Evolutionary conservation across 257 asterid species (phyloP), one percentile per base, ranked within the genome.

Genomic region (Echites panduratus): DNA sequence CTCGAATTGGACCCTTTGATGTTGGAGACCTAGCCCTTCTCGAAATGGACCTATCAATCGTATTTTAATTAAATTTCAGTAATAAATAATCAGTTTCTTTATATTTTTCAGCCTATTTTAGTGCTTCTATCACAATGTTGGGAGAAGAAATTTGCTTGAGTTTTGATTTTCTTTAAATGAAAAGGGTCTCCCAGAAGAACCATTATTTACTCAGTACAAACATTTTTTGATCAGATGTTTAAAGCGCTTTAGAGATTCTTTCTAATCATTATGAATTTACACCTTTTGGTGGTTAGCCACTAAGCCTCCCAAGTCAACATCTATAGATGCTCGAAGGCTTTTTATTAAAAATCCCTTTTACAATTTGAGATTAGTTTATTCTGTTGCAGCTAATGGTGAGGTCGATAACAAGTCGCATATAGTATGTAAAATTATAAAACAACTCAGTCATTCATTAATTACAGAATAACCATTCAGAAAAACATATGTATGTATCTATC

Each of bases 211-310:
- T 24, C 22, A 26, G 35, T 16, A 5, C 12, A 40, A 6, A 9
- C 8, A 35, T 32, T 2, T 43, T 19, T 32, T 17, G 72, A 66
- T 79, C 84, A 77, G 65, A 68, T 79, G 74, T 82, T 75, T 70
- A 65, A 75, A 62, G 64, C 10, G 61, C 59, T 71, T 59, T 32
- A 80, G 67, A 72, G n/a, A 41, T 73, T 81, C 80, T 75, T 81
- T 77, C 74, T 72, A 66, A 70, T 81, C 47, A 74, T 64, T 63
- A 7, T 61, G 9, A 3, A 3, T 61, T 59, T 35, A 53, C 45
- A 35, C 17, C 47, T 44, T 76, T 11, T 20, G 5, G 43, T 59
- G 49, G 52, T 45, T 59, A 49, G 26, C 38, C 38, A 32, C 38
- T 45, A 50, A 49, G 4, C 8, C 66, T 69, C 72, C 22, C 45